A percentile compares a stretch with the other conserved stretches of the same genome.
Evolutionary conservation across 139 green algal genomes (phyloP).

Genomic region (Coelastrella sp.): DNA sequence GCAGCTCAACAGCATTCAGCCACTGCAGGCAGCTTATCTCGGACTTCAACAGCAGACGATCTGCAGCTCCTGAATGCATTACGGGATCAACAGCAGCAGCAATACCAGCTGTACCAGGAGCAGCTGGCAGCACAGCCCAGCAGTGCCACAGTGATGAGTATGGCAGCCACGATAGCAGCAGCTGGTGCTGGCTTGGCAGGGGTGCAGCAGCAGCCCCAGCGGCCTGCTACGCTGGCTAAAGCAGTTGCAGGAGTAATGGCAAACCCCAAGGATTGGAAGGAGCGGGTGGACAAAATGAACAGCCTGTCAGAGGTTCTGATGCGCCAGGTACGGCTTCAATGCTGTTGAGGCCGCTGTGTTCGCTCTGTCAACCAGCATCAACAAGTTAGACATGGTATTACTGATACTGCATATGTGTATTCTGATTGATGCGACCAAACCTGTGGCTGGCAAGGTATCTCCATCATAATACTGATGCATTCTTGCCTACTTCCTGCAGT

Average conservation of each 20-base stretch:
- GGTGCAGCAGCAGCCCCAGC: constrained; percentile 17
- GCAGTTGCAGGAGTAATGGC: constrained; percentile 10
- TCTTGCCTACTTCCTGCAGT: background rate
- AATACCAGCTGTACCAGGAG: constrained; percentile 27
- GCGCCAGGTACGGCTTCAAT: background rate
- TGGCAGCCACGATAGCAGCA: constrained; percentile 10
- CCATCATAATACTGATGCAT: no score
- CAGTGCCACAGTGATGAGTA: background rate
- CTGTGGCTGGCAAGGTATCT: no score
- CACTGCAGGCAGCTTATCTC: background rate
- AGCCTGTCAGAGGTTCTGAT: constrained; percentile 31
- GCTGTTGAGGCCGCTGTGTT: no score
- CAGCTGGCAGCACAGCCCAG: constrained; percentile 32
- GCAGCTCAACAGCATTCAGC: background rate
- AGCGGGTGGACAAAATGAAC: constrained; percentile 32
- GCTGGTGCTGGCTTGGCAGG: background rate
- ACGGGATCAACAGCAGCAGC: constrained; percentile 24
- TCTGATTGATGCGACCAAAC: no score
- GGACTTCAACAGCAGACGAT: constrained; percentile 8
- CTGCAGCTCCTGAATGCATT: background rate
- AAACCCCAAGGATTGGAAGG: constrained; percentile 39
- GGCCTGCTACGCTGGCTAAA: constrained; percentile 21
- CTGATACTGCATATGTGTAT: no score
- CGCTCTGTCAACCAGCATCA: no score
- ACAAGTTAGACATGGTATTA: no score